Base-by-base conservation (phyloP, 2,329 filamentous ascomycete genomes). In the Helotiales sp. region DNA sequence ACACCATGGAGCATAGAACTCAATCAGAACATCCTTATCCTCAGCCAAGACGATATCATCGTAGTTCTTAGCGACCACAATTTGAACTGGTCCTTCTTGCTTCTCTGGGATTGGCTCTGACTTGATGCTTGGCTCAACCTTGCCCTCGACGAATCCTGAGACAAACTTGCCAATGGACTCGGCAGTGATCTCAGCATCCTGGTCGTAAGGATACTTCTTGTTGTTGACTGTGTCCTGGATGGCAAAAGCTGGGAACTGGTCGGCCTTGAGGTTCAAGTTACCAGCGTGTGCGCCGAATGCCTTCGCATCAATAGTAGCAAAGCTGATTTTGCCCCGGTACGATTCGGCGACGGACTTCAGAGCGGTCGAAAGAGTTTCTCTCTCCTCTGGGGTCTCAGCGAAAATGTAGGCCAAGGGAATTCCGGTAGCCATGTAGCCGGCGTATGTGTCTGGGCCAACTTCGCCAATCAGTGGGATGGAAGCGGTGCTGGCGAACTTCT, bases 1-100 rank as follows among this genome's bases (percentile, higher is more conserved):
- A 75, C 95, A 99, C 95, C 95, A 99, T 64, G 95, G 95, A 59
- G 95, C 95, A 80, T 99, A 99, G 81, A 96, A 98, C 82, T 99
- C 95, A 64, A 99, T 79, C 66, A 99, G 85, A 59, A 99, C 95
- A 76, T 99, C 95, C 88, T 98, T 98, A 73, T 88, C 83, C 76
- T 96, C 89, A 73, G 99, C 89, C 55, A 97, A 83, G 71, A 99
- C 93, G 67, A 98, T 79, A 7, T 96, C 84, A 64, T 96, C 82
- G 84, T 97, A 99, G 79, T 84, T 93, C 80, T 96, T 90, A 74
- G 93, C 95, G 58, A 99, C 95, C 58, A 99, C 83, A 61, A 96
- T 82, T 60, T 86, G 87, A 70, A 97, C 93, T 63, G 91, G 84
- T 56, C 91, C 92, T 64, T 97, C 92, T 77, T 99, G 90, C 64